Conservation (phyloP, 2,329 filamentous ascomycete species). For the Leptographium radiaticola region DNA sequence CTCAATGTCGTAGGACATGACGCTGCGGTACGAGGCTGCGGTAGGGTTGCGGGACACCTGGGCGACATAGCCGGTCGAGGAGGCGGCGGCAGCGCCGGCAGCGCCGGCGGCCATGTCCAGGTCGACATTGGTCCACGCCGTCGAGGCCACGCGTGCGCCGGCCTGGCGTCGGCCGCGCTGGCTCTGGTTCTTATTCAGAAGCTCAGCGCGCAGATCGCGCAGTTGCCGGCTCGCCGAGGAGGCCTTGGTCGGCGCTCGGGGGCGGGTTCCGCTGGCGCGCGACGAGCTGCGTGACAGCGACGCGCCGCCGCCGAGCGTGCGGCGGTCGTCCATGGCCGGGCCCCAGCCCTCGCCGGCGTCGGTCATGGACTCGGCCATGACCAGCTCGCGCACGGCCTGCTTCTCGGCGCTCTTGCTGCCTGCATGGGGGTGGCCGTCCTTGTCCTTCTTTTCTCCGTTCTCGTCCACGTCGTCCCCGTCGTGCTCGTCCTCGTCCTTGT, state of each 20-base stretch:
- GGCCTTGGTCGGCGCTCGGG: background rate
- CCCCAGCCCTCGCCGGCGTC: conserved; percentile 26
- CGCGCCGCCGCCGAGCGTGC: conserved; percentile 16
- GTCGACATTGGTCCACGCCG: conserved; percentile 4
- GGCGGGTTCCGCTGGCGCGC: background rate
- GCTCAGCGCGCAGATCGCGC: conserved; percentile 5
- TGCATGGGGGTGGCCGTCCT: too few relatives aligned
- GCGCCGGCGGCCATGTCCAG: conserved; percentile 13
- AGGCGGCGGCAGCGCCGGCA: background rate
- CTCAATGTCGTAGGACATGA: conserved; percentile 28
- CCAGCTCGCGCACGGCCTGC: conserved; percentile 32
- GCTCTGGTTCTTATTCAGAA: conserved; percentile 25
- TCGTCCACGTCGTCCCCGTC: conserved; percentile 11
- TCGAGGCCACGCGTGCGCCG: conserved; percentile 23
- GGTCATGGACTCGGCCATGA: conserved; percentile 21
- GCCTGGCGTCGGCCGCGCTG: conserved; percentile 35
- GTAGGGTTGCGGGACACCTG: conserved; percentile 15
- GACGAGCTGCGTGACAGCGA: background rate
- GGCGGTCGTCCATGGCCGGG: conserved; percentile 18
- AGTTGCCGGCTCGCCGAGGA: conserved; percentile 12
- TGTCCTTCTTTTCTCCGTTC: conserved; percentile 1
- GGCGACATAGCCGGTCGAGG: conserved; percentile 1
- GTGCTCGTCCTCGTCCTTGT: conserved; percentile 12
- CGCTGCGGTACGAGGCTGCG: conserved; percentile 17
- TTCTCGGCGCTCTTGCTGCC: conserved; percentile 24